Base-by-base conservation (phyloP, 441 rosid genomes). In the Viola pubescens region DNA sequence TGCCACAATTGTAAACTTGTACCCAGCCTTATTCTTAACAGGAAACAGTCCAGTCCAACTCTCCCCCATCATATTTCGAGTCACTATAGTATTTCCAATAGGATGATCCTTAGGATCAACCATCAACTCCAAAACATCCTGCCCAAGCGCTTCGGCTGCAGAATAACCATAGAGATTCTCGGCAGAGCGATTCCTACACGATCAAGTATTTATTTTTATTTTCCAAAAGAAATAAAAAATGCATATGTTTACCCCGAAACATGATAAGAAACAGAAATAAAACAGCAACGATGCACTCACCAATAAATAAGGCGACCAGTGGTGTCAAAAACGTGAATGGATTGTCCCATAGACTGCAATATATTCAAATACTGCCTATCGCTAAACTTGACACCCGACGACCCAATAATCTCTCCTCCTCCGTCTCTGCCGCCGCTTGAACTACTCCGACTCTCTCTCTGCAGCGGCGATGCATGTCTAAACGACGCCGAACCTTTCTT, bases 261-360 rank as follows among this genome's bases (percentile, higher is more conserved):
- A 6, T 12, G 13, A 14, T 14, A 40, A 4, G 4, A 2, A 48
- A 5, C 40, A 44, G 34, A 54, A 39, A 11, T 11, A 39, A 6
- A 12, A 61, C n/a, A 37, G 7, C 38, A 39, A 77, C 55, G 11
- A 63, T 49, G 37, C 19, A 65, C 83, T 84, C 64, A 92, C 98
- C 98, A 92, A 64, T 89, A 89, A 63, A 89, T 79, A 14, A 92
- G 73, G 45, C 83, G 85, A 63, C 81, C 82, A 12, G 65, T 56
- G 1, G 73, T 74, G 75, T 84, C 94, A 57, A 77, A 73, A 56
- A 89, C 87, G 72, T 92, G 94, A 74, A 92, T 91, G 54, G 96
- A 74, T 60, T 92, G 98, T 45, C 94, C 96, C 97, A 92, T 82
- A 10, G 90, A 82, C 79, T 92, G 96, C 72, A 92, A 80, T 40